Evolutionary conservation across 1,284 basidiomycete genomes (phyloP).

Genomic region (Cryptococcus sp.): DNA sequence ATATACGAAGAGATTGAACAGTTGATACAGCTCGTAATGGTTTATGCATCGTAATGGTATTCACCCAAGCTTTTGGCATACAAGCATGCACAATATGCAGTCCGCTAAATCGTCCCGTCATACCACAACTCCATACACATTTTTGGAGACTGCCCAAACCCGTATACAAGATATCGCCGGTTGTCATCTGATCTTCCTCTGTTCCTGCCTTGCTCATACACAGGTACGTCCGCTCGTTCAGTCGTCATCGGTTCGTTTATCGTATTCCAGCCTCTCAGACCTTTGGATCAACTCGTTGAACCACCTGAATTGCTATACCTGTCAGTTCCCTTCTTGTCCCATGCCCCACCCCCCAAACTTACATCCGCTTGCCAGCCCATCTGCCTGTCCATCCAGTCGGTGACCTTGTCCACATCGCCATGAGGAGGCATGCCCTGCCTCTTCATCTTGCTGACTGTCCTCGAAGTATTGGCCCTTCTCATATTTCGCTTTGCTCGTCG

Average conservation of each 20-base stretch:
- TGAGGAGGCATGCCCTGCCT: slow-evolving; percentile 15
- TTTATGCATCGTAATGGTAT: neutral
- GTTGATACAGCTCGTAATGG: neutral
- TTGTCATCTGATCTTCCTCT: too few relatives aligned
- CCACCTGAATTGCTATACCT: slow-evolving; percentile 19
- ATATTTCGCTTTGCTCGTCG: slow-evolving; percentile 13
- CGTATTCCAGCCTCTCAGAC: slow-evolving; percentile 16
- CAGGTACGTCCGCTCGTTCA: neutral
- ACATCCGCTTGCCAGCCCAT: slow-evolving; percentile 58
- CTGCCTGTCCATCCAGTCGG: slow-evolving; percentile 70
- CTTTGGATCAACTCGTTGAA: slow-evolving; percentile 19
- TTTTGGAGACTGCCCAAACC: too few relatives aligned
- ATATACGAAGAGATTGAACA: too few relatives aligned
- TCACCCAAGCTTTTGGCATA: neutral
- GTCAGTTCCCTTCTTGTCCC: neutral
- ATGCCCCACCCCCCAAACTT: slow-evolving; percentile 22
- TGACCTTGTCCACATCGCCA: slow-evolving; percentile 63
- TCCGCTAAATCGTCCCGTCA: too few relatives aligned
- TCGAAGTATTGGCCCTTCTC: slow-evolving; percentile 6
- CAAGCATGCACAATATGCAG: too few relatives aligned
- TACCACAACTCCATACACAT: too few relatives aligned
- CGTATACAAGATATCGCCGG: too few relatives aligned
- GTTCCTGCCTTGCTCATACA: too few relatives aligned
- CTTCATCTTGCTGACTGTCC: slow-evolving; percentile 16
- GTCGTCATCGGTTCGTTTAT: slow-evolving; percentile 13